Conservation (phyloP, 257 asterid species). For the Fraxinus pennsylvanica region DNA sequence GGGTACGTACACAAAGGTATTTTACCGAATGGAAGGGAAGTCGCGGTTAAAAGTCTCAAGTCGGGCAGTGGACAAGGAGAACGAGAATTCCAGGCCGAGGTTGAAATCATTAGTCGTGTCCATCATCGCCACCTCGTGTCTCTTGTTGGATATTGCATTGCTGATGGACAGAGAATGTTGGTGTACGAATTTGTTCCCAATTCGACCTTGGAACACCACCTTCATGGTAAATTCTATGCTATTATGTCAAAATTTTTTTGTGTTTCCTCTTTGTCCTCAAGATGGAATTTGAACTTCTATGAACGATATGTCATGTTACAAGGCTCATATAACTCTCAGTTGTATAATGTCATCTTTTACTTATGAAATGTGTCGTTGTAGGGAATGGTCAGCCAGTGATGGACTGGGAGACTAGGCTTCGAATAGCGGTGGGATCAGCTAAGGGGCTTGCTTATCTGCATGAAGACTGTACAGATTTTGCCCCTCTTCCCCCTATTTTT, state of each 20-base stretch:
- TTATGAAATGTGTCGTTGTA: constrained; percentile 24
- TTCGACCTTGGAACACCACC: constrained; percentile 80
- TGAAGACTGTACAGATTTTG: constrained; percentile 70
- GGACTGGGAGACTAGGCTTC: constrained; percentile 76
- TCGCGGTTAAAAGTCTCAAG: constrained; percentile 87
- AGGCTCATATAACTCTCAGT: background rate
- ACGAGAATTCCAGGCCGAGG: constrained; percentile 94
- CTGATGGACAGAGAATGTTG: constrained; percentile 62
- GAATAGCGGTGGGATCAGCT: constrained; percentile 92
- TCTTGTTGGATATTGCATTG: constrained; percentile 90
- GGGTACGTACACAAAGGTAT: constrained; percentile 87
- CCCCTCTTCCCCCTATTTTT: background rate
- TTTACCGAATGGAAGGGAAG: constrained; percentile 51
- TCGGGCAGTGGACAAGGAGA: constrained; percentile 95
- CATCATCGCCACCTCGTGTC: constrained; percentile 98
- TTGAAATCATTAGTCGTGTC: constrained; percentile 90
- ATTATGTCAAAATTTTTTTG: background rate
- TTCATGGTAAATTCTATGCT: constrained; percentile 51
- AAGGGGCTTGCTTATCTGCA: constrained; percentile 90
- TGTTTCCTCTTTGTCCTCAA: background rate
- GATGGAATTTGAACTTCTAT: background rate
- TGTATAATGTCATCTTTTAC: too few relatives aligned
- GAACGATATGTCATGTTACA: background rate
- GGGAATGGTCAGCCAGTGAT: constrained; percentile 72
- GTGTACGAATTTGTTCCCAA: constrained; percentile 84